A percentile compares a stretch with the other conserved stretches of the same genome.
phyloP scores from a whole-genome alignment of 1,284 basidiomycete genomes.

The Ustilago curta region DNA sequence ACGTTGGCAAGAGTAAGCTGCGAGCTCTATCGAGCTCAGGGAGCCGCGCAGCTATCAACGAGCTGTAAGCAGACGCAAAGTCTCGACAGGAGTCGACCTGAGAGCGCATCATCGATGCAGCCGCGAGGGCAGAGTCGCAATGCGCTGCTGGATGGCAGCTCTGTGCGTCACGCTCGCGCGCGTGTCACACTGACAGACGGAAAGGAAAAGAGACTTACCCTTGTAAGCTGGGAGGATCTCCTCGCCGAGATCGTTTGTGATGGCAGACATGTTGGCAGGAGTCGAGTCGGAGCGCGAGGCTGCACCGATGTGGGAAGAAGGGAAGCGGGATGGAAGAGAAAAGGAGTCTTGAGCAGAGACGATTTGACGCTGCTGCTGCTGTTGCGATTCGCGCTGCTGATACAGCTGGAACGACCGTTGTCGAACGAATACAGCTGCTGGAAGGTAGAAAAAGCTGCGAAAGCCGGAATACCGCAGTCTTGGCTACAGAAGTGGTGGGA shows the following conservation, averaged over 20 bases:
- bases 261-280: slow-evolving; percentile 42
- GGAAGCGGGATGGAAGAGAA: slow-evolving; percentile 1
- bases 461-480: slow-evolving; percentile 29
- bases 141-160: neutral
- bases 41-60: neutral
- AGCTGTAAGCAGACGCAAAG: too few relatives aligned
- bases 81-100: too few relatives aligned
- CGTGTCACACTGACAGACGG: neutral
- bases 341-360: slow-evolving; percentile 2
- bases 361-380: slow-evolving; percentile 12
- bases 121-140: too few relatives aligned
- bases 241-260: slow-evolving; percentile 62
- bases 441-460: slow-evolving; percentile 26
- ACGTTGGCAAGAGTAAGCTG: neutral
- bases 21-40: neutral
- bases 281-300: slow-evolving; percentile 15
- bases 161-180: too few relatives aligned
- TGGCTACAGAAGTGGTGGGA: slow-evolving; percentile 3
- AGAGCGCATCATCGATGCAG: too few relatives aligned
- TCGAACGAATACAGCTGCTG: slow-evolving; percentile 28
- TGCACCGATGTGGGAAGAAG: slow-evolving; percentile 7
- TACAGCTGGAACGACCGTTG: slow-evolving; percentile 38
- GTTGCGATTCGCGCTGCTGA: slow-evolving; percentile 24
- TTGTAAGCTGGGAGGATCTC: slow-evolving; percentile 58
- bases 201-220: slow-evolving; percentile 39